Evolutionary conservation across 1,284 basidiomycete genomes (phyloP).

Genomic region (Fistulina hepatica): DNA sequence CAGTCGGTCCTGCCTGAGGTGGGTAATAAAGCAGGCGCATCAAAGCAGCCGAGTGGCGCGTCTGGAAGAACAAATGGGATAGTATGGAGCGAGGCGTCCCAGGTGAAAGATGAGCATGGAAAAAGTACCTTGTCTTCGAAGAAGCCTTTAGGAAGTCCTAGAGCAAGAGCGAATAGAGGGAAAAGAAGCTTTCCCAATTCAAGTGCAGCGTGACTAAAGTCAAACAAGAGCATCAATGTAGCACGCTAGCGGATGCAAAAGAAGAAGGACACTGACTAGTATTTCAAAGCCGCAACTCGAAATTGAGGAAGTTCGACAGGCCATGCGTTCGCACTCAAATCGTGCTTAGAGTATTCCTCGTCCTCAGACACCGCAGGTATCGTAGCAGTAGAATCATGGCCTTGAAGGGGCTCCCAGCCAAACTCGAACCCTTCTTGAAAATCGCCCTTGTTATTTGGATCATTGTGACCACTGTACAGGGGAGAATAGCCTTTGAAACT

Average conservation of each 20-base stretch:
- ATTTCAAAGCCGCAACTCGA: slow-evolving; percentile 39
- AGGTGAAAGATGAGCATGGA: not conserved
- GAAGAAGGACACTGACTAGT: slow-evolving; percentile 38
- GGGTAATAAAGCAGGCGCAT: slow-evolving; percentile 75
- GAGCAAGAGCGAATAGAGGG: slow-evolving; percentile 74
- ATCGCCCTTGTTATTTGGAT: slow-evolving; percentile 59
- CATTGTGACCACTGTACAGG: slow-evolving; percentile 47
- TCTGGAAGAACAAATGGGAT: slow-evolving; percentile 26
- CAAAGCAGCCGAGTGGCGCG: slow-evolving; percentile 51
- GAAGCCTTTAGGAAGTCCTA: slow-evolving; percentile 65
- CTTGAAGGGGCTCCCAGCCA: slow-evolving; percentile 48
- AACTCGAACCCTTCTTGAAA: slow-evolving; percentile 78
- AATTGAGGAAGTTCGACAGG: slow-evolving; percentile 43
- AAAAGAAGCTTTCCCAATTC: slow-evolving; percentile 63
- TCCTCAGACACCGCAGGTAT: slow-evolving; percentile 31
- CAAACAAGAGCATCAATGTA: not conserved
- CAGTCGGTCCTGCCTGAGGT: slow-evolving; percentile 34
- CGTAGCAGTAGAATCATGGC: slow-evolving; percentile 10
- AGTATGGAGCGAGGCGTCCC: not conserved
- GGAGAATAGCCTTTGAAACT: slow-evolving; percentile 70
- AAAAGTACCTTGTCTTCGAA: slow-evolving; percentile 68
- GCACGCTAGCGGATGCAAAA: not conserved
- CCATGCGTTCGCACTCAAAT: slow-evolving; percentile 60
- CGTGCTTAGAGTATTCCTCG: slow-evolving; percentile 19
- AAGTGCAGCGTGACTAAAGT: slow-evolving; percentile 29